Percentiles rank a stretch among this genome's conserved stretches.
These are phyloP conservation scores for Lepraria neglecta DNA, from an alignment of 495 filamentous ascomycete species.

Conservation along the genomic window DNA sequence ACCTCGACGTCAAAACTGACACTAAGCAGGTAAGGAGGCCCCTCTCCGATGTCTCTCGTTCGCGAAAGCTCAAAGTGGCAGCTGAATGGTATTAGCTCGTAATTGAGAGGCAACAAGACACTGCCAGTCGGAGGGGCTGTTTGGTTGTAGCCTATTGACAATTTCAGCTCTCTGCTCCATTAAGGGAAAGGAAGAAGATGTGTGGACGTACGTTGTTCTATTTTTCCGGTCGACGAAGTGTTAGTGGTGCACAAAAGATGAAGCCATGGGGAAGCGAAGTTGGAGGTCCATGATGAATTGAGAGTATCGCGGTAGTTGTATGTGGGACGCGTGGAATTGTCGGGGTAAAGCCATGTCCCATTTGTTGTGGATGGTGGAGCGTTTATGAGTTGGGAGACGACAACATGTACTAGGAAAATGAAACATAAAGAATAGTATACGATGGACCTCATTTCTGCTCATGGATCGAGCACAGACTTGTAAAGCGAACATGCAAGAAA, in stretches of 20 bases:
- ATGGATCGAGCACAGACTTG: no score
- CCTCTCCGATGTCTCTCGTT: background rate
- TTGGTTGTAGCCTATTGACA: background rate
- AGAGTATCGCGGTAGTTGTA: background rate
- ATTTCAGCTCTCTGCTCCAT: background rate
- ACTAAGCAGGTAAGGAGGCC: background rate
- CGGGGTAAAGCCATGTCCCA: conserved; percentile 3
- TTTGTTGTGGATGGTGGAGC: background rate
- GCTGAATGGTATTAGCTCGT: conserved; percentile 3
- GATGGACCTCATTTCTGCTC: no score
- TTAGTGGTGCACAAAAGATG: conserved; percentile 1
- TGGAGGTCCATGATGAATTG: background rate
- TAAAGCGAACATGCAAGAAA: no score
- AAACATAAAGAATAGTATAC: no score
- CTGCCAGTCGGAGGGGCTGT: conserved; percentile 6
- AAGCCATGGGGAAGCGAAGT: conserved; percentile 2
- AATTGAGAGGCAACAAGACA: background rate
- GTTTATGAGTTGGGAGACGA: no score
- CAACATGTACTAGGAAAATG: no score
- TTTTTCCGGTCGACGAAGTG: background rate
- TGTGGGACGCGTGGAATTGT: background rate
- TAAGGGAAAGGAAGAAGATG: background rate
- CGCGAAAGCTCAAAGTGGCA: conserved; percentile 9
- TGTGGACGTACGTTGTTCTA: conserved; percentile 1
- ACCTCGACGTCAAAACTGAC: background rate